Evolutionary conservation across 2,329 filamentous ascomycete species (phyloP).

Genomic region (Trichoderma lentiforme): DNA sequence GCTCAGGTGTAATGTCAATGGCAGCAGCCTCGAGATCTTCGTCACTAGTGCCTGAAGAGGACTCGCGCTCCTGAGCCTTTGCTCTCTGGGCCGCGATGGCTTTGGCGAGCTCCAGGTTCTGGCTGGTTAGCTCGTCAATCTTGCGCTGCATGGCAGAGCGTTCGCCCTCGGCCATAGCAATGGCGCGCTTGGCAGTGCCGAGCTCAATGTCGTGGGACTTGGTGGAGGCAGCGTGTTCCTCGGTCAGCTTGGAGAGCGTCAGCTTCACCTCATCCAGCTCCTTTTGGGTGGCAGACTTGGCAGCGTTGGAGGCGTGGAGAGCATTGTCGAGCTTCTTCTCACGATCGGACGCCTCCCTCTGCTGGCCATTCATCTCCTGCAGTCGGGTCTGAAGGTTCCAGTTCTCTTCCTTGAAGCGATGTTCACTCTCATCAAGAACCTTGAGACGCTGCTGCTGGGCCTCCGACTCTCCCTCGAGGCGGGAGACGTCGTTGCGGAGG

Average conservation of each 20-base stretch:
- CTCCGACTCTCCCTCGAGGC: conserved; percentile 79
- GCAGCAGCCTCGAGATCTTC: conserved; percentile 62
- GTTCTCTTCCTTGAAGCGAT: conserved; percentile 96
- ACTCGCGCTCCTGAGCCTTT: conserved; percentile 62
- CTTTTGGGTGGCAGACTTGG: conserved; percentile 75
- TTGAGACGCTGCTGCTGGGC: conserved; percentile 76
- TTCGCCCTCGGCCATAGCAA: conserved; percentile 75
- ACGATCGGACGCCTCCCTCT: conserved; percentile 74
- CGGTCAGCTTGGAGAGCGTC: conserved; percentile 70
- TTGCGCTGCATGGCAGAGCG: conserved; percentile 74
- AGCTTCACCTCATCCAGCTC: conserved; percentile 90
- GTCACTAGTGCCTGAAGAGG: conserved; percentile 55
- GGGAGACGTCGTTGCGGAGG: conserved; percentile 69
- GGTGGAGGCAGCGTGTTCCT: conserved; percentile 72
- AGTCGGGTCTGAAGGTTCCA: conserved; percentile 94
- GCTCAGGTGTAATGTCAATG: conserved; percentile 75
- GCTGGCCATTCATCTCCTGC: conserved; percentile 72
- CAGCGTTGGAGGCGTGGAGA: conserved; percentile 65
- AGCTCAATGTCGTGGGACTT: conserved; percentile 90
- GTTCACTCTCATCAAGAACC: conserved; percentile 85
- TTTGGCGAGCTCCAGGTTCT: conserved; percentile 87
- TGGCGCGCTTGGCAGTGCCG: conserved; percentile 75
- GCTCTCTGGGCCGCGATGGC: conserved; percentile 73
- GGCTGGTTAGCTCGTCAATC: conserved; percentile 79
- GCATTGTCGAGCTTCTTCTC: conserved; percentile 77